Base-by-base conservation (phyloP, 2,329 filamentous ascomycete species). In the Neofusicoccum umdonicola region DNA sequence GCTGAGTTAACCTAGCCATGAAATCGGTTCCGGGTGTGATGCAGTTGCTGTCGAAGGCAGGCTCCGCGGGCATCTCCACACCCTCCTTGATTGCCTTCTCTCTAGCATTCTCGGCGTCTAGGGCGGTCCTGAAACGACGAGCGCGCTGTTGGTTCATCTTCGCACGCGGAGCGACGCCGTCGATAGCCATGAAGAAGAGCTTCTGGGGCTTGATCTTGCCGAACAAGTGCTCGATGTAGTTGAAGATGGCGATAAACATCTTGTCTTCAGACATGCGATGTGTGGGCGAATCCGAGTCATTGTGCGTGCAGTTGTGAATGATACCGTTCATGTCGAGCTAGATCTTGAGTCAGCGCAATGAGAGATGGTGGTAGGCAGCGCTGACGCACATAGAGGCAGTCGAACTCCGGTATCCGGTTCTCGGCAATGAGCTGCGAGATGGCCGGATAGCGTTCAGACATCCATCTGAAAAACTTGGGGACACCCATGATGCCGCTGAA, bases 81-180 rank as follows among this genome's bases (percentile, higher is more conserved):
- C 96, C 96, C 73, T 97, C 91, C 57, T 82, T 84, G 67, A 98
- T 88, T 51, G 95, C 96, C 85, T 96, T 97, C 66, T 98, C 92
- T 77, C 92, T 90, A 66, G 93, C 93, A 70, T 87, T 86, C 77
- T 99, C 95, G 64, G 87, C 91, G 74, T 99, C 96, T 58, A 97
- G 83, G 45, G 95, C 95, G 27, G 95, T 98, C 73, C 95, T 88
- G 79, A 99, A 99, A 76, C 95, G 90, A 73, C 95, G 89, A 65
- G 95, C 91, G 71, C 95, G 92, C 81, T 99, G 95, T 79, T 99
- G 95, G 78, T 99, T 99, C 95, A 99, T 99, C 84, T 99, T 99
- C 71, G 95, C 95, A 73, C 95, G 90, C 17, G 95, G 96, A 22
- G 95, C 95, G 67, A 99, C 96, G 72, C 95, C 95, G 74, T 99